Evolutionary conservation across 2,329 filamentous ascomycete genomes (phyloP), one percentile per base, ranked within the genome.

Genomic region (Arthrobotrys conoides): DNA sequence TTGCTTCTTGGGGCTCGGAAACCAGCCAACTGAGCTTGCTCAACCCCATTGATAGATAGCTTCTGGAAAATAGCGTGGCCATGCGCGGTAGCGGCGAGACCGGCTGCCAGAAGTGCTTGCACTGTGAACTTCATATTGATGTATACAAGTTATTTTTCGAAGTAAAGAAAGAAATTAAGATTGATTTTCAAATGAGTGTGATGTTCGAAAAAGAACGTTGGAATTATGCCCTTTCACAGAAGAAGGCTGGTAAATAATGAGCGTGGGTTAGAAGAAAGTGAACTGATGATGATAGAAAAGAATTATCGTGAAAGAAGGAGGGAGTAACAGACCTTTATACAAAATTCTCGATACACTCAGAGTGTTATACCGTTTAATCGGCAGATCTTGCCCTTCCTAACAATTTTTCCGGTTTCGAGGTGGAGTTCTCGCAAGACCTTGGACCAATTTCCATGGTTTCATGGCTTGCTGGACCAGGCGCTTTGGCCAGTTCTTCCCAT

Each of bases 1-100:
- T 89, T 87, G 82, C 84, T 85, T 18, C 82, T 84, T 0, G 87
- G 86, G 1, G 87, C 86, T 12, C 87, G 85, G 68, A 88, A 85
- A 14, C 87, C 87, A 77, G 85, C 85, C 33, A 87, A 84, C 80
- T 86, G 85, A 66, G 87, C 87, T 80, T 87, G 84, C 79, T 88
- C 87, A 20, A 83, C 84, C 48, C 86, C 86, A 73, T 88, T 85
- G 75, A 88, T 85, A 5, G 85, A 86, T 59, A 89, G 84, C 27
- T 84, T 84, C 80, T 87, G 86, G 79, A 86, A 86, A 81, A 87
- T 86, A 63, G 83, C 82, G 79, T 87, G 86, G 44, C 84, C 85
- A 8, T 83, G 82, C 49, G 82, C 79, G 30, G 84, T 82, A 48
- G 82, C 81, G 64, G 84, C 83, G 55, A 81, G 48, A 65, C 71